Evolutionary conservation across 768 basidiomycete genomes (phyloP), one percentile per base, ranked within the genome.

Genomic region (Mycena filopes): DNA sequence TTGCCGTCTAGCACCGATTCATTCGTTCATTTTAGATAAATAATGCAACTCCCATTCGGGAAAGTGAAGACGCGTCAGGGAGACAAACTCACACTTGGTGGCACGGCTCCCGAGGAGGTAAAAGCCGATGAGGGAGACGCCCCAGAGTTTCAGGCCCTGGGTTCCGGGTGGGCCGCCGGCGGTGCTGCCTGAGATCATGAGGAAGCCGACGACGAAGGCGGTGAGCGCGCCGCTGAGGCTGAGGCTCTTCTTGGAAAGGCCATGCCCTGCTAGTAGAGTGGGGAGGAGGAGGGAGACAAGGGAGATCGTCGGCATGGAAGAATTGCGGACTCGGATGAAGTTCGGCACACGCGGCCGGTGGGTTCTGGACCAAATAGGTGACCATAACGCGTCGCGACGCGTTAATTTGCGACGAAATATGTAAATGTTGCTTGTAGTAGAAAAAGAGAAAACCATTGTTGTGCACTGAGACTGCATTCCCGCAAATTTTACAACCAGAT

Each of bases 101-200:
- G 95, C 95, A 49, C 86, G 84, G 65, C 92, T 92, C 5, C 90
- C 96, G 0, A 87, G 71, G 31, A 96, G 79, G 76, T 98, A 96
- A 75, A 96, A 93, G 0, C 85, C 86, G 61, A 95, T 83, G 60
- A 96, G 80, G 1, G 87, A 80, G 13, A 85, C 76, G 18, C 90
- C 92, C 71, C 93, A 90, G 23, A 64, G 40, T 36, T 68, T 66
- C 7, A 60, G 20, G 29, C 54, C 64, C 25, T 53, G 36, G 21
- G 51, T 57, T 6, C 38, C 45, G 0, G 86, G 38, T 28, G n/a
- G n/a, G n/a, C n/a, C n/a, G n/a, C 47, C 84, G 45, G 84, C 82
- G 40, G 89, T 81, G 11, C 84, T 88, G n/a, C 87, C 87, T 18
- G 88, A 83, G 76, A 98, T 82, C 74, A 89, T 87, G 7, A 84